These are phyloP conservation scores for Aspergillus incahuasiensis DNA, from an alignment of 495 filamentous ascomycete species.

Conservation along the genomic window DNA sequence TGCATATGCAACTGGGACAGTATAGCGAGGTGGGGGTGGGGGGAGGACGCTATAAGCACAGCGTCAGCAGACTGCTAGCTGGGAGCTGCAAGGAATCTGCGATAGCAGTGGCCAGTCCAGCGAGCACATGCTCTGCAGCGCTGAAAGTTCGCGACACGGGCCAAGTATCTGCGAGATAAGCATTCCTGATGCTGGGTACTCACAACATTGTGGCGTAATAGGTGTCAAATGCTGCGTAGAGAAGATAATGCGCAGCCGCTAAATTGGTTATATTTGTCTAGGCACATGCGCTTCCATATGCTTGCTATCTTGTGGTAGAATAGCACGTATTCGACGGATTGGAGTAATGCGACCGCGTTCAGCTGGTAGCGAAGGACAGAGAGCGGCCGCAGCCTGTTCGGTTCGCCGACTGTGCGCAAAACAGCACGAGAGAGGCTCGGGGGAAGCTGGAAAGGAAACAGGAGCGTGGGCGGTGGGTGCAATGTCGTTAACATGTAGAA, in stretches of 20 bases:
- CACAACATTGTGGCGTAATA: constrained; percentile 13
- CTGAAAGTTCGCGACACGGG: background rate
- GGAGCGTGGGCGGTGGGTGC: background rate
- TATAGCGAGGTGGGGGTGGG: constrained; percentile 81
- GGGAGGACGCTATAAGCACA: constrained; percentile 61
- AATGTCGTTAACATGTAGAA: background rate
- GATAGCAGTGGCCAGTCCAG: background rate
- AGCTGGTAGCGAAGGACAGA: background rate
- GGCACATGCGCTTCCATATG: background rate
- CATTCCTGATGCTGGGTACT: background rate
- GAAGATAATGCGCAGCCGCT: background rate
- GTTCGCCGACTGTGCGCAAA: constrained; percentile 1
- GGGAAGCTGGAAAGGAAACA: background rate
- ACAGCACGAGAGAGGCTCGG: background rate
- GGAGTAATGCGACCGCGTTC: background rate
- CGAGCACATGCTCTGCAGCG: background rate
- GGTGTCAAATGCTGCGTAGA: background rate
- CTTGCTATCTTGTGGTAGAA: background rate
- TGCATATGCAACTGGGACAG: constrained; percentile 61
- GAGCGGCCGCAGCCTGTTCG: background rate
- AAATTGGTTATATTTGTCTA: background rate
- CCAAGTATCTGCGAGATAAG: constrained; percentile 2
- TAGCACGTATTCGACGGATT: background rate
- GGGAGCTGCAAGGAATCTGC: background rate
- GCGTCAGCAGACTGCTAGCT: constrained; percentile 1